Percentiles rank a stretch among this genome's conserved stretches.
Conservation (phyloP, 208 protist species). For the Naegleria fowleri region DNA sequence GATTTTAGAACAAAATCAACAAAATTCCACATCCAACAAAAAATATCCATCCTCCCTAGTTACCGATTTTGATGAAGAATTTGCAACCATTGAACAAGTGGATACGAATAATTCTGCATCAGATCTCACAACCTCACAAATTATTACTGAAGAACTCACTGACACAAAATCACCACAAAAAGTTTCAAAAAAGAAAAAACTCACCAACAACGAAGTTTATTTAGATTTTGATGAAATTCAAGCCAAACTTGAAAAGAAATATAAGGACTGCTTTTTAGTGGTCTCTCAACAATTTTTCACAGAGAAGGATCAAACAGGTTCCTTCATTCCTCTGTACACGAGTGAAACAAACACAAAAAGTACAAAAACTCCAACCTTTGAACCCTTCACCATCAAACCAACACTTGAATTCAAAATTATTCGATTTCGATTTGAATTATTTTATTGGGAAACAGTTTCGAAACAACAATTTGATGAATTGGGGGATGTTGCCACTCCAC, state of each 20-base stretch:
- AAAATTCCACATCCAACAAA: too few species aligned
- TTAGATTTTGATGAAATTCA: not conserved
- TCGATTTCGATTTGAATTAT: not conserved
- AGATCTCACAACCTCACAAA: not conserved
- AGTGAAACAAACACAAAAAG: not conserved
- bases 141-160: not conserved
- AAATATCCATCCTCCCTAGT: not conserved
- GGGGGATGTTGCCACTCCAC: not conserved
- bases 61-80: not conserved
- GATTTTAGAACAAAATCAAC: too few species aligned
- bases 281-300: not conserved
- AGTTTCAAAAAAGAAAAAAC: not conserved
- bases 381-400: not conserved
- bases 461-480: conserved; percentile 1
- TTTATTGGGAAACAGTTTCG: not conserved
- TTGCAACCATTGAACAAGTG: not conserved
- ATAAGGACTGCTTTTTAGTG: not conserved
- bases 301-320: not conserved
- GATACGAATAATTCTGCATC: not conserved
- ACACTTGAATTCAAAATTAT: not conserved
- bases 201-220: not conserved
- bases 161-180: not conserved
- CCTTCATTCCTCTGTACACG: not conserved
- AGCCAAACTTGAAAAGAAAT: not conserved
- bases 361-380: not conserved